These are phyloP conservation scores for Pichia rugopelliculosa DNA, from an alignment of 805 yeast genomes.

Conservation along the genomic window DNA sequence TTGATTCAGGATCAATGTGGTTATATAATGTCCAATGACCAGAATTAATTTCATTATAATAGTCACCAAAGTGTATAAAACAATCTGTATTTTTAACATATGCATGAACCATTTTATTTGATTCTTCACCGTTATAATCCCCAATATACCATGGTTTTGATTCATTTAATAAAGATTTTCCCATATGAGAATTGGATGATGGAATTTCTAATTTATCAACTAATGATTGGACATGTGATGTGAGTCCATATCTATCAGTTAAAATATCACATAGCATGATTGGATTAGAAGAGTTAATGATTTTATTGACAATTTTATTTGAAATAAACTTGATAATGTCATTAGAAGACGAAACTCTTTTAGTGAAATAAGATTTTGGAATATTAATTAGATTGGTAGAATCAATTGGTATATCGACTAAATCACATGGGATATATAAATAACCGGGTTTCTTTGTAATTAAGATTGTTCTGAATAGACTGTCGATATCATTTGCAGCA, in stretches of 20 bases:
- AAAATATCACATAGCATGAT: constrained; percentile 66
- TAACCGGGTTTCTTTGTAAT: constrained; percentile 72
- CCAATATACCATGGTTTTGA: constrained; percentile 59
- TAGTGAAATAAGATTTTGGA: constrained; percentile 16
- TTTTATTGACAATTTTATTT: constrained; percentile 36
- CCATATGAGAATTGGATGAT: constrained; percentile 56
- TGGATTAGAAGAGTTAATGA: constrained; percentile 52
- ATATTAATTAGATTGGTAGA: constrained; percentile 21
- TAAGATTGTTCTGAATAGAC: constrained; percentile 49
- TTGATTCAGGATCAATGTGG: constrained; percentile 33
- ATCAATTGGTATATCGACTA: constrained; percentile 41
- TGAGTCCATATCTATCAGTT: constrained; percentile 52
- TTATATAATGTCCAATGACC: constrained; percentile 50
- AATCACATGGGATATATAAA: constrained; percentile 66
- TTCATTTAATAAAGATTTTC: constrained; percentile 71
- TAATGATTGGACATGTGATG: constrained; percentile 39
- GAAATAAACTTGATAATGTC: constrained; percentile 15
- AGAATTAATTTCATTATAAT: constrained; percentile 59
- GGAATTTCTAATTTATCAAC: constrained; percentile 44
- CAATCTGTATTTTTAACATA: constrained; percentile 55
- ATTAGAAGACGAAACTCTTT: constrained; percentile 20
- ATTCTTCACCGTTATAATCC: constrained; percentile 57
- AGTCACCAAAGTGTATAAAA: constrained; percentile 63
- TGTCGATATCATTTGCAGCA: constrained; percentile 60
- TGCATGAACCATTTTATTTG: constrained; percentile 40